These are phyloP conservation scores for Sungouiozyma intestinalis DNA, from an alignment of 805 yeast species.

Conservation along the genomic window DNA sequence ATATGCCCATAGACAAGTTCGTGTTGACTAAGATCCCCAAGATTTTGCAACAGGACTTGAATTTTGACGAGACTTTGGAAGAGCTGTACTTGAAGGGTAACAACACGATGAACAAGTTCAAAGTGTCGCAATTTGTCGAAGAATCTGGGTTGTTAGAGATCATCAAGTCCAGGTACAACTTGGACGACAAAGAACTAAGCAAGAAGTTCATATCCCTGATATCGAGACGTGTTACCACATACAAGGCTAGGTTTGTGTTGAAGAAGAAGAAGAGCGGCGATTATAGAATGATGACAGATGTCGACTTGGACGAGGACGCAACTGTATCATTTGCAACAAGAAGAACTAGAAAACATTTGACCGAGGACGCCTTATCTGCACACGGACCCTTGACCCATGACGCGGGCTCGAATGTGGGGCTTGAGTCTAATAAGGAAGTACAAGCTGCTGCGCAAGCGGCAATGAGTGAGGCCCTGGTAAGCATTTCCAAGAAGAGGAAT, in stretches of 20 bases:
- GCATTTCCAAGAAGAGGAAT: slow-evolving; percentile 9
- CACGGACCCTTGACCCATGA: too few species aligned
- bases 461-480: slow-evolving; percentile 14
- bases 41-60: slow-evolving; percentile 26
- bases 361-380: background rate
- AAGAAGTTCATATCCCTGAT: slow-evolving; percentile 23
- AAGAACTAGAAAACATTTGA: background rate
- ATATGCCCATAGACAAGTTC: slow-evolving; percentile 22
- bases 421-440: slow-evolving; percentile 6
- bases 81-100: slow-evolving; percentile 25
- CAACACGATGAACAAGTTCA: slow-evolving; percentile 24
- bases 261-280: slow-evolving; percentile 27
- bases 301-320: background rate
- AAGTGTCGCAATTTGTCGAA: slow-evolving; percentile 26
- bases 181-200: slow-evolving; percentile 23
- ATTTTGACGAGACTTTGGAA: slow-evolving; percentile 25
- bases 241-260: slow-evolving; percentile 27
- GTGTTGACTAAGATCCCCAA: slow-evolving; percentile 27
- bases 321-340: background rate
- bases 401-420: slow-evolving; percentile 7
- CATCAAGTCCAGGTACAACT: slow-evolving; percentile 23
- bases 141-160: slow-evolving; percentile 26
- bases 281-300: slow-evolving; percentile 10
- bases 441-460: slow-evolving; percentile 24
- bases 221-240: slow-evolving; percentile 28